Percentiles rank a stretch among this genome's conserved stretches.
Evolutionary conservation across 345 rosid species (phyloP).

Genomic region (Cochlearia excelsa): DNA sequence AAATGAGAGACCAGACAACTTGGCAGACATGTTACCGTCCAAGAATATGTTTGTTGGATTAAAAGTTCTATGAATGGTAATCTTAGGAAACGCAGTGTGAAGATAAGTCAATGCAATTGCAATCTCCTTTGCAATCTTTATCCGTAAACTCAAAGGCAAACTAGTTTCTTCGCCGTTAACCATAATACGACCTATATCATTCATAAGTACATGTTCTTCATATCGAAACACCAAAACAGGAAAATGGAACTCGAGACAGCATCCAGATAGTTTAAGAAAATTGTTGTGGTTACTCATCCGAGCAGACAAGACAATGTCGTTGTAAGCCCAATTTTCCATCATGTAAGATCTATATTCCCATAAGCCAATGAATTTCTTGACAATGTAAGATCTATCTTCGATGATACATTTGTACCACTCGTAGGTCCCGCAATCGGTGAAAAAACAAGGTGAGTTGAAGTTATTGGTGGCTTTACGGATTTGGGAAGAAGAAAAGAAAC

Average conservation of each 20-base stretch:
- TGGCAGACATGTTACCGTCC: slow-evolving; percentile 18
- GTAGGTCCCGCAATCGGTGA: neutral
- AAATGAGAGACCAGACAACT: neutral
- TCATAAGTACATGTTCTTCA: slow-evolving; percentile 6
- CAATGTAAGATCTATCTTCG: slow-evolving; percentile 12
- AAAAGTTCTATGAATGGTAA: slow-evolving; percentile 10
- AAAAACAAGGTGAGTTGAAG: neutral
- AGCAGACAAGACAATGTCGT: slow-evolving; percentile 21
- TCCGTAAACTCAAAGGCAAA: slow-evolving; percentile 4
- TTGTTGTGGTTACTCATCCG: slow-evolving; percentile 14
- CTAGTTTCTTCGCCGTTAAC: neutral
- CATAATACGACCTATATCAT: neutral
- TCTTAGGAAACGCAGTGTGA: slow-evolving; percentile 15
- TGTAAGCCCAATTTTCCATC: neutral
- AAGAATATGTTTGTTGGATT: slow-evolving; percentile 12
- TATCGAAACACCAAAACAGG: slow-evolving; percentile 15
- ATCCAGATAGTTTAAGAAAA: slow-evolving; percentile 22
- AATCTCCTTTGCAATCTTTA: slow-evolving; percentile 20
- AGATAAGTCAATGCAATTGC: slow-evolving; percentile 21
- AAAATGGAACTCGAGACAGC: slow-evolving; percentile 9
- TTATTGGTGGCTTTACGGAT: slow-evolving; percentile 23
- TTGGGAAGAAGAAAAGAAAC: neutral
- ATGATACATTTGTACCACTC: slow-evolving; percentile 8
- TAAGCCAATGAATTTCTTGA: slow-evolving; percentile 1
- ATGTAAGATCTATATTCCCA: too few species aligned